Evolutionary conservation across 148 eudicot genomes (phyloP), one percentile per base, ranked within the genome.

Genomic region (Silene uniflora): DNA sequence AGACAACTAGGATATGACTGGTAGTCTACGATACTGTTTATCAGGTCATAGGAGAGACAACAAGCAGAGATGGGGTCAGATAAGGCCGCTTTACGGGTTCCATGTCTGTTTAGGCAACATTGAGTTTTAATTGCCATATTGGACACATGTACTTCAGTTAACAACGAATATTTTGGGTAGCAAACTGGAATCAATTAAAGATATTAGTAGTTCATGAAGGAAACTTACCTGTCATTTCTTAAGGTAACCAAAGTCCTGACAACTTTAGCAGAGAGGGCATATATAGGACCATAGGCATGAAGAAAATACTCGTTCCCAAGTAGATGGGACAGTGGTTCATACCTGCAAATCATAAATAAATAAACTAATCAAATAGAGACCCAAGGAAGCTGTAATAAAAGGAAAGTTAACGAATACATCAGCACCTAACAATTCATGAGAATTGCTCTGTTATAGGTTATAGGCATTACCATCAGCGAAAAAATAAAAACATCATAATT

Each of bases 261-360:
- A 82, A 94, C 98, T 80, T 88, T 89, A 44, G 95, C 89, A 63
- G 98, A 94, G 70, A 94, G 93, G 54, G 98, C 97, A 76, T 93
- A 91, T 67, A 93, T 73, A 55, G 98, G 98, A 83, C 98, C 98
- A 84, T 93, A 93, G 47, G 98, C 98, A 82, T 94, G 98, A 72
- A 91, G 88, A 81, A 94, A 94, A 76, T 94, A 94, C 86, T 94
- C 98, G 78, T 82, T 85, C 74, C 98, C 98, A 62, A 94, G 91
- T 83, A 94, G 81, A 89, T 75, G 63, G 46, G 88, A 78, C 71
- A 91, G 83, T 69, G 98, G 98, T 71, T 94, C 98, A 84, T 91
- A 91, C 98, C 98, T 94, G 90, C 84, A 86, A 19, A 21, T 62
- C 39, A 71, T 56, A 81, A 63, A 73, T 76, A 44, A 66, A 65